These are phyloP conservation scores for Xylariaceae sp. DNA, from an alignment of 2,329 filamentous ascomycete species.

Conservation along the genomic window DNA sequence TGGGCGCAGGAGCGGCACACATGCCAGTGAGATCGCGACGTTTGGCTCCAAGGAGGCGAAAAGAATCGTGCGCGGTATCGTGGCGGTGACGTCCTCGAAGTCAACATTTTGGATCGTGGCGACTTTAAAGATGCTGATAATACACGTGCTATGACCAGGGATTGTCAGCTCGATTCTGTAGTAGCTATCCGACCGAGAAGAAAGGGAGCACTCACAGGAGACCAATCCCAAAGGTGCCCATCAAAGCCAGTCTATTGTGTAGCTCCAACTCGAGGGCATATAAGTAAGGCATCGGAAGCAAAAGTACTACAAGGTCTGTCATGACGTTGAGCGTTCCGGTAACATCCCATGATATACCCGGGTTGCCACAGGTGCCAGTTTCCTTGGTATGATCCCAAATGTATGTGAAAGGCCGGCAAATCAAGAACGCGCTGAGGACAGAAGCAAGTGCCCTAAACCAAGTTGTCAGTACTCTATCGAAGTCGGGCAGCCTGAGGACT, in stretches of 20 bases:
- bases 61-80: conserved; percentile 29
- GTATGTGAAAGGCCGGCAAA: conserved; percentile 33
- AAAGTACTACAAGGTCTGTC: conserved; percentile 28
- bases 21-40: conserved; percentile 35
- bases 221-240: conserved; percentile 2
- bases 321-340: conserved; percentile 29
- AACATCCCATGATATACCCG: conserved; percentile 23
- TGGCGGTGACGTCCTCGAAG: conserved; percentile 30
- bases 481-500: too few relatives aligned
- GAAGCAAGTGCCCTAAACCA: conserved; percentile 17
- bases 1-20: conserved; percentile 36
- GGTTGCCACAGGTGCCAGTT: conserved; percentile 28
- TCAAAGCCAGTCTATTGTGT: conserved; percentile 26
- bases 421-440: conserved; percentile 27
- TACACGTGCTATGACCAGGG: conserved; percentile 11
- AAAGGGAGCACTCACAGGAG: too few relatives aligned
- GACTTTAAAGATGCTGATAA: conserved; percentile 31
- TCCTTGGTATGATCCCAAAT: conserved; percentile 30
- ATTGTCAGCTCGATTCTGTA: conserved; percentile 8
- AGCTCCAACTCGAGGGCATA: conserved; percentile 25
- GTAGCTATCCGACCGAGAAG: too few relatives aligned
- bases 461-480: conserved; percentile 3
- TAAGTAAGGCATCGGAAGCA: conserved; percentile 29
- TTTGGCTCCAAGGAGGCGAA: conserved; percentile 35
- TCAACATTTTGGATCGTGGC: conserved; percentile 28